Conservation (phyloP, 805 yeast species). For the Phaffomyces antillensis region DNA sequence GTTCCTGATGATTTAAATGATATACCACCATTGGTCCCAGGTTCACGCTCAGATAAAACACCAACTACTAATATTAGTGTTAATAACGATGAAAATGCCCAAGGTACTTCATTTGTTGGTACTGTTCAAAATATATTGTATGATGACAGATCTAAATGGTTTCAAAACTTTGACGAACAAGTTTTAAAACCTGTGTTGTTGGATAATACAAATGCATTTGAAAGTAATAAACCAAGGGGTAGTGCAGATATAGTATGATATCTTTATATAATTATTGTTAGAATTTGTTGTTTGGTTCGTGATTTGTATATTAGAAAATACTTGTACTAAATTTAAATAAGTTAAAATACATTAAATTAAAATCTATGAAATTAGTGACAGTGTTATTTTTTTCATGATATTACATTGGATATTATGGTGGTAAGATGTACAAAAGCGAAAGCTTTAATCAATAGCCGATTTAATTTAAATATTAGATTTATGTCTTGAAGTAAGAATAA, state of each 20-base stretch:
- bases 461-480: too few species aligned
- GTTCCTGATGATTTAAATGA: conserved; percentile 16
- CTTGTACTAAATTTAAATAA: too few species aligned
- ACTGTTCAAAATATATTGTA: conserved; percentile 27
- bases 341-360: too few species aligned
- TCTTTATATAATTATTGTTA: too few species aligned
- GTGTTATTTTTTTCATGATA: too few species aligned
- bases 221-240: conserved; percentile 11
- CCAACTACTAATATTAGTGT: not conserved
- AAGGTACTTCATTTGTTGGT: conserved; percentile 14
- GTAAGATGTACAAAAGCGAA: too few species aligned
- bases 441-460: too few species aligned
- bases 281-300: too few species aligned
- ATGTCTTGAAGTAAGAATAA: too few species aligned
- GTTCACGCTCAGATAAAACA: conserved; percentile 7
- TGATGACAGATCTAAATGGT: conserved; percentile 85
- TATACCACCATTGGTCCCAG: conserved; percentile 22
- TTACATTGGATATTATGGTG: too few species aligned
- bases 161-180: conserved; percentile 86
- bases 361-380: too few species aligned
- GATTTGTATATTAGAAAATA: too few species aligned
- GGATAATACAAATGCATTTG: conserved; percentile 36
- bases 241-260: not conserved
- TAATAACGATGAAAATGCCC: not conserved
- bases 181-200: conserved; percentile 87